phyloP scores from a whole-genome alignment of 768 basidiomycete genomes.

The Roridomyces roridus region DNA sequence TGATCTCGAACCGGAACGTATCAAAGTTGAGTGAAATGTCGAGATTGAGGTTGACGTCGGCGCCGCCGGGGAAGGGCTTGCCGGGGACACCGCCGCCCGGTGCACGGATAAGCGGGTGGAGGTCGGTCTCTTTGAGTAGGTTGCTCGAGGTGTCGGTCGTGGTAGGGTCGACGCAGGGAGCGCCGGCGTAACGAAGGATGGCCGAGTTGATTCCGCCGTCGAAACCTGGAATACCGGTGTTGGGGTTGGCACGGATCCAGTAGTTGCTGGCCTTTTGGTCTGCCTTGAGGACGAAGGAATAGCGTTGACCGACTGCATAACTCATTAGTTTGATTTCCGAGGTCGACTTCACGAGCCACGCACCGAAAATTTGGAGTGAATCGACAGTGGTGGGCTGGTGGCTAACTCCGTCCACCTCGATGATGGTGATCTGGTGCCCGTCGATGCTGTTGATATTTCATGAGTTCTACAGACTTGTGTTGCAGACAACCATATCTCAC shows the following conservation, averaged over 20 bases:
- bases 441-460: constrained; percentile 8
- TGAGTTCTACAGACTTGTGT: too few relatives aligned
- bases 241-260: constrained; percentile 38
- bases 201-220: constrained; percentile 46
- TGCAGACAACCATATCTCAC: constrained; percentile 10
- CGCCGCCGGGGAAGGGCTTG: constrained; percentile 38
- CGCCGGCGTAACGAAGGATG: constrained; percentile 48
- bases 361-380: constrained; percentile 45
- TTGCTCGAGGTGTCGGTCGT: constrained; percentile 23
- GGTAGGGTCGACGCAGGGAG: constrained; percentile 33
- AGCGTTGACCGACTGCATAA: constrained; percentile 32
- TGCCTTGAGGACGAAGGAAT: constrained; percentile 43
- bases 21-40: constrained; percentile 9
- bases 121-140: constrained; percentile 35
- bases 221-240: constrained; percentile 20
- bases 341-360: constrained; percentile 7
- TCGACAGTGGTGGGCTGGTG: constrained; percentile 42
- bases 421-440: constrained; percentile 35
- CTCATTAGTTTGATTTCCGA: neutral
- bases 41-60: constrained; percentile 41
- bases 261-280: constrained; percentile 47
- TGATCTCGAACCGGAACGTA: neutral
- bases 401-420: constrained; percentile 46
- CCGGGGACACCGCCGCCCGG: constrained; percentile 34
- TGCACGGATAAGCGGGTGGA: constrained; percentile 29